These are phyloP conservation scores for Cladophialophora immunda DNA, from an alignment of 2,329 filamentous ascomycete genomes.

Conservation along the genomic window DNA sequence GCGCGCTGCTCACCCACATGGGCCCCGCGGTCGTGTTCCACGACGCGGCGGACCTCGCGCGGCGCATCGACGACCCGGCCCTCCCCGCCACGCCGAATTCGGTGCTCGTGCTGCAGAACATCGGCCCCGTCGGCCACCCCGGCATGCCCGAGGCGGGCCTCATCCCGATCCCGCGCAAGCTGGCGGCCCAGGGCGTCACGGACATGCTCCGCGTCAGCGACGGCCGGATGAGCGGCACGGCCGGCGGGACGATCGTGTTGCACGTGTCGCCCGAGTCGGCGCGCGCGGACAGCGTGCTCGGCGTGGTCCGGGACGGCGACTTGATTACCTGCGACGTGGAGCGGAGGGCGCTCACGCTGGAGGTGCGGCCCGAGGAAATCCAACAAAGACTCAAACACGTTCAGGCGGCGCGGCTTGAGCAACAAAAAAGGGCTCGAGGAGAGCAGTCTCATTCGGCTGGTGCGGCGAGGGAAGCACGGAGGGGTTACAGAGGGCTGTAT, in stretches of 20 bases:
- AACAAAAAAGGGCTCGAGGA: no score
- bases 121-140: constrained; percentile 61
- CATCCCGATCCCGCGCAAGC: constrained; percentile 60
- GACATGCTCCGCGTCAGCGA: constrained; percentile 65
- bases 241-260: constrained; percentile 63
- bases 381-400: no score
- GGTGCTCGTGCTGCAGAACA: constrained; percentile 58
- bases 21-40: constrained; percentile 60
- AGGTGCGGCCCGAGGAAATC: constrained; percentile 44
- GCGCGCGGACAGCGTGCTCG: constrained; percentile 57
- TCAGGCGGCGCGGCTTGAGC: no score
- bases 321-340: constrained; percentile 57
- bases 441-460: no score
- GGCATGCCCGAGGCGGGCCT: constrained; percentile 64
- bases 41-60: constrained; percentile 56
- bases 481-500: constrained; percentile 53
- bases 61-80: constrained; percentile 56
- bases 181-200: constrained; percentile 56
- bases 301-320: constrained; percentile 59
- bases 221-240: constrained; percentile 64
- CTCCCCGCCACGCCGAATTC: constrained; percentile 55
- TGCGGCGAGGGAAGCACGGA: no score
- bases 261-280: constrained; percentile 63
- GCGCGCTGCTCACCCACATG: constrained; percentile 53
- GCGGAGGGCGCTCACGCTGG: constrained; percentile 51